Evolutionary conservation across 768 basidiomycete species (phyloP), one percentile per base, ranked within the genome.

Genomic region (Psilocybe sp.): DNA sequence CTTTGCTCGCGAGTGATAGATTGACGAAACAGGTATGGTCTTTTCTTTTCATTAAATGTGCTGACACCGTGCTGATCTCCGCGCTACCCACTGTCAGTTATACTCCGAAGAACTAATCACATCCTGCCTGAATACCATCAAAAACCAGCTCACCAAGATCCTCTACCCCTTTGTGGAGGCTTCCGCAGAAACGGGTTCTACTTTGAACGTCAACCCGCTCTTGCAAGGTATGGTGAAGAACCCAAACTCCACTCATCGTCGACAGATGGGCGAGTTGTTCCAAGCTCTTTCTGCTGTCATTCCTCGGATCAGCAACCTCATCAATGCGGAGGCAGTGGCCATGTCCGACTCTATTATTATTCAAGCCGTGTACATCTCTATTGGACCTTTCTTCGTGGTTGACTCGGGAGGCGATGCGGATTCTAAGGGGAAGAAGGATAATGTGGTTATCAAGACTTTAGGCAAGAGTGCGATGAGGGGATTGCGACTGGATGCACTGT

Each of bases 61-160:
- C 50, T 18, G 31, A 12, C 8, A 28, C 20, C 28, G 19, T 47
- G 7, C 31, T 32, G 10, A 44, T 35, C 16, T 45, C 56, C 51
- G 36, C 44, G 23, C 20, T 37, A n/a, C 14, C 2, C 39, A 7
- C n/a, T n/a, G n/a, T 14, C 60, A 95, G 89, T 71, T 98, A 8
- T 96, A 96, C 65, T 97, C 96, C 0, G 93, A 98, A 64, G 97
- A 99, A 63, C 75, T 94, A 10, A 91, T 99, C 53, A 84, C 84
- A 0, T 72, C 79, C 0, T 92, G 93, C 68, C 73, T 98, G 14
- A 73, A 69, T 38, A 74, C 85, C 0, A 77, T 93, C 53, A 94
- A 95, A 64, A 88, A 87, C 53, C 85, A 87, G 50, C 79, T 97
- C 28, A 81, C 81, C 1, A 81, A 82, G 60, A 75, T 91, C 40